phyloP scores from a whole-genome alignment of 306 rosid species.

The Rosa lucieae region DNA sequence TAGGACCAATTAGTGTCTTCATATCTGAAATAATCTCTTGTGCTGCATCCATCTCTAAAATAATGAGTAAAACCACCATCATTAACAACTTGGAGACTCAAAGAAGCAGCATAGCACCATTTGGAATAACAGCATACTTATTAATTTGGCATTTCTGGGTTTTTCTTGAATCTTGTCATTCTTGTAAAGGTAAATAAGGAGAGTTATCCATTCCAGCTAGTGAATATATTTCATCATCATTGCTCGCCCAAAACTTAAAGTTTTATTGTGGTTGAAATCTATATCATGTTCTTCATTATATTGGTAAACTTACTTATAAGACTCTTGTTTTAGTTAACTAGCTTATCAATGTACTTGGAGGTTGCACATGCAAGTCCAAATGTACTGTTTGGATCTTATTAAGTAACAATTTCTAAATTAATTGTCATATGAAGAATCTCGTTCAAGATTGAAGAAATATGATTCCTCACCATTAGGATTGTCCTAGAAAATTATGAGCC shows the following conservation, averaged over 20 bases:
- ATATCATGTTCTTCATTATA: neutral
- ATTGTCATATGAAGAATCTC: neutral
- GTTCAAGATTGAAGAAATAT: neutral
- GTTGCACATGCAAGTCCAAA: neutral
- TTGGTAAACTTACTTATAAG: neutral
- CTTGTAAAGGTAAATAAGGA: neutral
- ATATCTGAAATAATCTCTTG: neutral
- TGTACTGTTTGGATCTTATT: constrained; percentile 1
- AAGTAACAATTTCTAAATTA: neutral
- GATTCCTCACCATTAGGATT: neutral
- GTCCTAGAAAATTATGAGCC: neutral
- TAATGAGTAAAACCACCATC: neutral
- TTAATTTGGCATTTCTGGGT: neutral
- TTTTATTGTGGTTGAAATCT: too few species aligned
- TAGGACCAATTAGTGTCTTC: neutral
- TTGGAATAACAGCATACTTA: neutral
- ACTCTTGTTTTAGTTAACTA: neutral
- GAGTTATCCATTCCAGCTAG: neutral
- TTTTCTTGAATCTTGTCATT: neutral
- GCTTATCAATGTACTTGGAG: neutral
- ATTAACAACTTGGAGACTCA: neutral
- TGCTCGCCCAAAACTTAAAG: too few species aligned
- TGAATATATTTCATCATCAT: too few species aligned
- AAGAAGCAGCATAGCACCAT: neutral
- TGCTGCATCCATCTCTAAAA: neutral